These are phyloP conservation scores for Colletotrichum sp. DNA, from an alignment of 2,329 filamentous ascomycete species.

Conservation along the genomic window DNA sequence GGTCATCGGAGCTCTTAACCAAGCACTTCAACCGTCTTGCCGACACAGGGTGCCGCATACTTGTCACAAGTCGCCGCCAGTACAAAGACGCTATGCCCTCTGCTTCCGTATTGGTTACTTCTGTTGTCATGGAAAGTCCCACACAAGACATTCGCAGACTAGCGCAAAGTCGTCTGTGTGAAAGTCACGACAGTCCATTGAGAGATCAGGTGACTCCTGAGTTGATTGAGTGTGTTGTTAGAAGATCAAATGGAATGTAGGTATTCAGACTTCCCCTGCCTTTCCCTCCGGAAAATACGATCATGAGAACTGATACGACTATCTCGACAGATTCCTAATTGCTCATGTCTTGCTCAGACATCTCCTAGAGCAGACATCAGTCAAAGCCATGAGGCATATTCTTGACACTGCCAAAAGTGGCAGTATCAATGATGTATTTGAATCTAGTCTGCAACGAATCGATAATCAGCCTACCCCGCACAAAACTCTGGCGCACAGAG, in stretches of 20 bases:
- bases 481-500: fast-evolving
- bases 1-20: not conserved
- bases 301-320: fast-evolving
- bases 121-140: not conserved
- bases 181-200: not conserved
- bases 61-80: not conserved
- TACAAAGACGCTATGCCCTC: fast-evolving
- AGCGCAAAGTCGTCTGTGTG: not conserved
- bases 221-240: not conserved
- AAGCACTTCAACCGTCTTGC: not conserved
- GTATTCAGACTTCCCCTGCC: fast-evolving
- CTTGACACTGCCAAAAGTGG: not conserved
- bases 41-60: not conserved
- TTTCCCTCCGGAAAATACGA: not conserved
- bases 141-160: not conserved
- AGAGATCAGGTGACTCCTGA: not conserved
- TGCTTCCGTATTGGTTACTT: not conserved
- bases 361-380: not conserved
- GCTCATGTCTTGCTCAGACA: fast-evolving
- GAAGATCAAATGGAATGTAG: not conserved
- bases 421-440: not conserved
- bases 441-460: not conserved
- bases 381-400: not conserved
- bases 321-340: fast-evolving
- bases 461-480: not conserved